Percentiles rank a stretch among this genome's conserved stretches.
phyloP scores from a whole-genome alignment of 331 rosid genomes.

The Malus hybrid region DNA sequence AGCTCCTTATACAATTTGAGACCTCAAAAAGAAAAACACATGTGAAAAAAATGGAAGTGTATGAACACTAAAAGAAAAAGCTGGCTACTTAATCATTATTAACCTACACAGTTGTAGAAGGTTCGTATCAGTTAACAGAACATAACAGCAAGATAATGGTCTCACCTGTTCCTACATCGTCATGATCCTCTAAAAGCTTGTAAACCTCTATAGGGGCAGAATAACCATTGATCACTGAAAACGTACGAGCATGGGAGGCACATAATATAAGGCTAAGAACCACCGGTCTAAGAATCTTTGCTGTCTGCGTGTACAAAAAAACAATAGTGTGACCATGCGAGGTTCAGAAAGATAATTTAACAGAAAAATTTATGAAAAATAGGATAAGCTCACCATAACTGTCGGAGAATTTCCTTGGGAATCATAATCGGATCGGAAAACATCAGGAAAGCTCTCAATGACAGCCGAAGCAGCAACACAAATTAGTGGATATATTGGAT shows the following conservation, averaged over 20 bases:
- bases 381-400: conserved; percentile 44
- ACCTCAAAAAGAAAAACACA: background rate
- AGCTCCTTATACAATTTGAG: background rate
- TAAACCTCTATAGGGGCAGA: conserved; percentile 87
- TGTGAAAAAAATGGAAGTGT: background rate
- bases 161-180: conserved; percentile 57
- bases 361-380: background rate
- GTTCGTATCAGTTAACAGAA: background rate
- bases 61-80: background rate
- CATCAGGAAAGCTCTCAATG: conserved; percentile 89
- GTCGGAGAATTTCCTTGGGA: conserved; percentile 26
- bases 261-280: conserved; percentile 66
- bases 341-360: conserved; percentile 5
- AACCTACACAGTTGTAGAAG: background rate
- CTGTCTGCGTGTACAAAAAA: conserved; percentile 37
- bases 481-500: conserved; percentile 90
- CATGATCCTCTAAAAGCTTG: conserved; percentile 85
- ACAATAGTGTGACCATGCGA: conserved; percentile 12
- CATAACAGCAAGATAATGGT: conserved; percentile 3
- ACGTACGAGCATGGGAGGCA: conserved; percentile 92
- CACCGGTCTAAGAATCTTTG: conserved; percentile 74
- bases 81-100: background rate
- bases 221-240: conserved; percentile 86
- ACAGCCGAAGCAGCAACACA: conserved; percentile 96
- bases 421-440: conserved; percentile 62